Percentiles rank a stretch among this genome's conserved stretches.
Conservation (phyloP, 257 asterid genomes). For the Plantago major region DNA sequence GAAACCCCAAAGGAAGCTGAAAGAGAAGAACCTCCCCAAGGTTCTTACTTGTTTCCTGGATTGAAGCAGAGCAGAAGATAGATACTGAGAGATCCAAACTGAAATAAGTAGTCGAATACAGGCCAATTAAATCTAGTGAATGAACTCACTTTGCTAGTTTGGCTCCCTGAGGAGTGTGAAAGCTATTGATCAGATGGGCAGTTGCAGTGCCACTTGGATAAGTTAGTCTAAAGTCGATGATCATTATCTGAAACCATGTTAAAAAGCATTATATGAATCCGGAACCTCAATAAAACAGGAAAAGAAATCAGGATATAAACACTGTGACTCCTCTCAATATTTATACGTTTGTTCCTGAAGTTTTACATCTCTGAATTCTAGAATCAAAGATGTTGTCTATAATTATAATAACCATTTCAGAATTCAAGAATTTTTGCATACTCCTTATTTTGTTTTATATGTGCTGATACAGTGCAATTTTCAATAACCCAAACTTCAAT, state of each 20-base stretch:
- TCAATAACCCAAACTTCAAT: not conserved
- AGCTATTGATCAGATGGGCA: slow-evolving; percentile 90
- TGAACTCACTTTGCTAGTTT: slow-evolving; percentile 83
- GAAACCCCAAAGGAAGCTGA: slow-evolving; percentile 96
- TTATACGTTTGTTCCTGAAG: no score
- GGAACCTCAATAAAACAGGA: not conserved
- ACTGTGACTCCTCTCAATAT: no score
- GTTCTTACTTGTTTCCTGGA: slow-evolving; percentile 82
- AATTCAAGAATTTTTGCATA: not conserved
- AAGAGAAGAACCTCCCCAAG: slow-evolving; percentile 81
- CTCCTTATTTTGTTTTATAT: not conserved
- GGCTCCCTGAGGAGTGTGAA: slow-evolving; percentile 94
- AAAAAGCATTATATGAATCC: no score
- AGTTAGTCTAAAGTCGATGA: slow-evolving; percentile 76
- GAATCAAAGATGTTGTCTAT: no score
- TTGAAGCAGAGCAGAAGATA: slow-evolving; percentile 11
- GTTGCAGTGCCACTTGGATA: slow-evolving; percentile 99
- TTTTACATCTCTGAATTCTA: no score
- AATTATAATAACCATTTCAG: not conserved
- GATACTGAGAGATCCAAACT: slow-evolving; percentile 3
- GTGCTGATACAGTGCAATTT: not conserved
- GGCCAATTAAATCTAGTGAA: not conserved
- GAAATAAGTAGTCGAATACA: not conserved
- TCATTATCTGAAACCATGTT: slow-evolving; percentile 61
- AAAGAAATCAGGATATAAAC: not conserved